Evolutionary conservation across 2,329 filamentous ascomycete species (phyloP).

Genomic region (Monosporascus ibericus): DNA sequence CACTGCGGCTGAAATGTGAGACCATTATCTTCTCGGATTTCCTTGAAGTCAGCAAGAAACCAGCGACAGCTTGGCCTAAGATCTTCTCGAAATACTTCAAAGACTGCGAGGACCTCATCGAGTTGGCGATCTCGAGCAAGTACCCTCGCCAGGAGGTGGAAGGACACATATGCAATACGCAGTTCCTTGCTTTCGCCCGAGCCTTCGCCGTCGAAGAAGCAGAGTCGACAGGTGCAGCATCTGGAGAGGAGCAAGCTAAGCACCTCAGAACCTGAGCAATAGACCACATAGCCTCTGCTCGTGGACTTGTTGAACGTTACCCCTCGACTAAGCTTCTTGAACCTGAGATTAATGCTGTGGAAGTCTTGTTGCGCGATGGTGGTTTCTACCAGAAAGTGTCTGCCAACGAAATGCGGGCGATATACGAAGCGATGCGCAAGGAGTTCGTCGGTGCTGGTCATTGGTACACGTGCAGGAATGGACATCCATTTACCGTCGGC

Average conservation of each 20-base stretch:
- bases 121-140: constrained; percentile 26
- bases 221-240: not conserved
- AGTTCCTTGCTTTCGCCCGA: constrained; percentile 39
- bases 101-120: constrained; percentile 35
- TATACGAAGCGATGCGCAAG: constrained; percentile 44
- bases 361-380: constrained; percentile 37
- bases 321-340: constrained; percentile 28
- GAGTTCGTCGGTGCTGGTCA: constrained; percentile 50
- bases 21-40: constrained; percentile 39
- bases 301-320: constrained; percentile 6
- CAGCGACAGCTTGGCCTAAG: constrained; percentile 1
- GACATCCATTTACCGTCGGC: constrained; percentile 57
- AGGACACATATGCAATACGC: constrained; percentile 42
- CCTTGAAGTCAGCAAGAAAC: constrained; percentile 8
- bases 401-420: constrained; percentile 42
- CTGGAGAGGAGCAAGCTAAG: not conserved
- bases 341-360: constrained; percentile 39
- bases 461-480: constrained; percentile 55
- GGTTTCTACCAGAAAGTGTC: constrained; percentile 44
- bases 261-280: constrained; percentile 7
- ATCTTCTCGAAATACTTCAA: constrained; percentile 24
- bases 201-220: constrained; percentile 4
- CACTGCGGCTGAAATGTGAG: constrained; percentile 44
- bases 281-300: constrained; percentile 9
- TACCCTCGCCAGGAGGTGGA: constrained; percentile 41